These are phyloP conservation scores for Rhizopogon roseolus DNA, from an alignment of 768 basidiomycete species.

Conservation along the genomic window DNA sequence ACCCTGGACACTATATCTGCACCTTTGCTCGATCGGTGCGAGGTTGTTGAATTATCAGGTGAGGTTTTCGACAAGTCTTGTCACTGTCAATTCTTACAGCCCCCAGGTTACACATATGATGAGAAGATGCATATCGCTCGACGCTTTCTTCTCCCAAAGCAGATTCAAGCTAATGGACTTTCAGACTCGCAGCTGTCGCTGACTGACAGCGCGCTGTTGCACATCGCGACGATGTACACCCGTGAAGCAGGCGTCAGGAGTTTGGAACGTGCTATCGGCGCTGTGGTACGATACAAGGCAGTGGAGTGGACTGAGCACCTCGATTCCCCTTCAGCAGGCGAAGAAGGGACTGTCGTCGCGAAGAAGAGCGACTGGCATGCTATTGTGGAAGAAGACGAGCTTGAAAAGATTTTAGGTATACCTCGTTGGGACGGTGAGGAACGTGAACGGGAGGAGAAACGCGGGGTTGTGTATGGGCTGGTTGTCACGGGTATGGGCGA, in stretches of 20 bases:
- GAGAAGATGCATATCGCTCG: conserved; percentile 91
- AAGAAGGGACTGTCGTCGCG: background rate
- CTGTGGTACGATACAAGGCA: conserved; percentile 87
- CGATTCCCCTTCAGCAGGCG: conserved; percentile 14
- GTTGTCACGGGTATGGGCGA: conserved; percentile 89
- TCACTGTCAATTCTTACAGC: background rate
- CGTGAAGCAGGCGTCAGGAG: conserved; percentile 91
- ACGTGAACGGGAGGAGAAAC: conserved; percentile 63
- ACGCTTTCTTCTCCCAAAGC: conserved; percentile 86
- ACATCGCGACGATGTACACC: conserved; percentile 77
- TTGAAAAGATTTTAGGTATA: conserved; percentile 83
- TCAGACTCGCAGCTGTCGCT: conserved; percentile 54
- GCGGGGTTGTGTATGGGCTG: conserved; percentile 80
- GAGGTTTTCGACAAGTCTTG: conserved; percentile 7
- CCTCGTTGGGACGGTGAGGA: conserved; percentile 80
- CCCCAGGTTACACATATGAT: conserved; percentile 72
- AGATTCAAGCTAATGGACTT: conserved; percentile 75
- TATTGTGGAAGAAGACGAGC: conserved; percentile 59
- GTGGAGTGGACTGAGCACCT: conserved; percentile 82
- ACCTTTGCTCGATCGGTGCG: conserved; percentile 86
- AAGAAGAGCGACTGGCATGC: conserved; percentile 42
- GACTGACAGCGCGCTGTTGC: conserved; percentile 64
- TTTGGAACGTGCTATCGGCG: conserved; percentile 81
- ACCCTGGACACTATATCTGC: conserved; percentile 84
- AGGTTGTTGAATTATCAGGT: conserved; percentile 79